These are phyloP conservation scores for Exobasidium rhododendri DNA, from an alignment of 1,284 basidiomycete species.

Conservation along the genomic window DNA sequence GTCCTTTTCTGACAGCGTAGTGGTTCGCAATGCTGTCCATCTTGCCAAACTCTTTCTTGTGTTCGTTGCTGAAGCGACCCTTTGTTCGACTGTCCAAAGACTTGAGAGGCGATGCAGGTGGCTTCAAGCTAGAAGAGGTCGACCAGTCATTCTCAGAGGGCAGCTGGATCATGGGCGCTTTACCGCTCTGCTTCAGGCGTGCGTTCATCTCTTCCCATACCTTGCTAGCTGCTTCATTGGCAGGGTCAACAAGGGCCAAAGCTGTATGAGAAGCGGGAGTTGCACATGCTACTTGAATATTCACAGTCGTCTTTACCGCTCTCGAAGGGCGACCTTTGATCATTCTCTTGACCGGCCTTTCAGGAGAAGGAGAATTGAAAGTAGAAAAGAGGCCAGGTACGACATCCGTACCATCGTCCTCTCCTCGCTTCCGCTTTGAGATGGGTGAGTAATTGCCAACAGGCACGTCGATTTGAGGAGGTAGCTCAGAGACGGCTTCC, in stretches of 20 bases:
- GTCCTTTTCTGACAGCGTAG: conserved; percentile 27
- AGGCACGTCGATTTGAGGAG: no score
- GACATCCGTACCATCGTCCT: not conserved
- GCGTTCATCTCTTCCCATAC: conserved; percentile 40
- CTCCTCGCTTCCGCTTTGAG: not conserved
- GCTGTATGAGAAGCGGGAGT: conserved; percentile 4
- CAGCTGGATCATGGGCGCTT: conserved; percentile 14
- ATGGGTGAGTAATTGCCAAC: no score
- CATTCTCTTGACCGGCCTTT: conserved; percentile 27
- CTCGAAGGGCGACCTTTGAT: conserved; percentile 29
- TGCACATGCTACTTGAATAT: not conserved
- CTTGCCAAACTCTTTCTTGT: conserved; percentile 32
- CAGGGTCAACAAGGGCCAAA: conserved; percentile 13
- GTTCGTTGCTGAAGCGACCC: conserved; percentile 29
- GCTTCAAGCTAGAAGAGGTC: not conserved
- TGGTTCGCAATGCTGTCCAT: conserved; percentile 43
- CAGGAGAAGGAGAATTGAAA: not conserved
- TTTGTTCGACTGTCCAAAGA: conserved; percentile 1
- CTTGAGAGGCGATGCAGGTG: conserved; percentile 3
- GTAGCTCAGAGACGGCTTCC: not conserved
- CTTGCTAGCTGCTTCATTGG: conserved; percentile 29
- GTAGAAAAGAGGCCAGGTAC: not conserved
- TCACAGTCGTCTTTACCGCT: not conserved
- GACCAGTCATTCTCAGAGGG: not conserved
- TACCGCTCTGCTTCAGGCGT: conserved; percentile 28